Conservation (phyloP, 768 basidiomycete species). For the Piloderma croceum region DNA sequence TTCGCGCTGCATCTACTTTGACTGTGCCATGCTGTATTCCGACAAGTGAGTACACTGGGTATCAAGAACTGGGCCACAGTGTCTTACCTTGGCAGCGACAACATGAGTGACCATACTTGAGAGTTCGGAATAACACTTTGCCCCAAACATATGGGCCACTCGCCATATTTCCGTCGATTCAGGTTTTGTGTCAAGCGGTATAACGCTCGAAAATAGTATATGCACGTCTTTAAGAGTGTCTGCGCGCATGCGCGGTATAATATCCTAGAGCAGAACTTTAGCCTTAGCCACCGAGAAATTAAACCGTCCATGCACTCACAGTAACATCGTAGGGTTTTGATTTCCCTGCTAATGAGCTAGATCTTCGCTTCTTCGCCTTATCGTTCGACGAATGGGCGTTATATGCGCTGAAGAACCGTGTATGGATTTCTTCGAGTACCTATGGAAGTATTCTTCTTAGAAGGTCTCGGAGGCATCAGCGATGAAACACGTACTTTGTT, state of each 20-base stretch:
- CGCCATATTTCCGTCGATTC: constrained; percentile 82
- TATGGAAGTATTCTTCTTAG: too few species aligned
- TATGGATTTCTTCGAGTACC: constrained; percentile 81
- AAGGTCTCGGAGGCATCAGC: constrained; percentile 1
- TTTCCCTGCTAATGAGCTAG: constrained; percentile 22
- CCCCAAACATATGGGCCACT: constrained; percentile 84
- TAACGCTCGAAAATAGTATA: constrained; percentile 91
- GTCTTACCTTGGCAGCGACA: constrained; percentile 76
- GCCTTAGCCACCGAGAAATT: constrained; percentile 2
- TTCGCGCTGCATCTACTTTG: constrained; percentile 82
- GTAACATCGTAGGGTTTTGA: constrained; percentile 66
- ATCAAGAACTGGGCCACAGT: constrained; percentile 6
- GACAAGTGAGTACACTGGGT: constrained; percentile 1
- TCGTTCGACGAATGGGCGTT: constrained; percentile 34
- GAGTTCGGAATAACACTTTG: constrained; percentile 69
- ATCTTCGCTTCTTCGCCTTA: constrained; percentile 24
- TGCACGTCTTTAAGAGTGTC: constrained; percentile 74
- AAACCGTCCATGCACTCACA: too few species aligned
- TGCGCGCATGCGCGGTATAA: constrained; percentile 77
- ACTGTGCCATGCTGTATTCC: constrained; percentile 78
- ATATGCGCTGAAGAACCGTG: constrained; percentile 66
- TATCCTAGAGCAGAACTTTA: constrained; percentile 43
- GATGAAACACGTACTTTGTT: constrained; percentile 47
- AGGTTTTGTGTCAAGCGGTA: constrained; percentile 80
- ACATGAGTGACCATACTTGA: constrained; percentile 74